phyloP scores from a whole-genome alignment of 108 stramenopile genomes.

The Nitzschia putrida region DNA sequence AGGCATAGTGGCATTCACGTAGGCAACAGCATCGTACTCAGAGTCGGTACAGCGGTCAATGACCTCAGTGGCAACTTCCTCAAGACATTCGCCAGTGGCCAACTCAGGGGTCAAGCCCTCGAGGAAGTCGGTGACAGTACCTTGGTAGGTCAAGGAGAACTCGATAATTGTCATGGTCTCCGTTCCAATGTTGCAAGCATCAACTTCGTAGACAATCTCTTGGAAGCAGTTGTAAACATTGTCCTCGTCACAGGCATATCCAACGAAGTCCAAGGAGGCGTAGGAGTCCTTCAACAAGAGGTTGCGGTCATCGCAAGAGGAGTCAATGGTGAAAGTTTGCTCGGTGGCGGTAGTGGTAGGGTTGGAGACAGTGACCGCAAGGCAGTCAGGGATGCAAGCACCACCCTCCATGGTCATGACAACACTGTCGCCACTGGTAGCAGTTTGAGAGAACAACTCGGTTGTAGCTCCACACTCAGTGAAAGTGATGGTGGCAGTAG shows the following conservation, averaged over 20 bases:
- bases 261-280: constrained; percentile 20
- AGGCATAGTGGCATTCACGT: constrained; percentile 19
- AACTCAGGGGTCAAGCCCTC: constrained; percentile 7
- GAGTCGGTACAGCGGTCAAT: constrained; percentile 18
- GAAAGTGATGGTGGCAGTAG: background rate
- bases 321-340: constrained; percentile 24
- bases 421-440: constrained; percentile 1
- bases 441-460: background rate
- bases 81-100: constrained; percentile 14
- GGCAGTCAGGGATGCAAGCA: constrained; percentile 12
- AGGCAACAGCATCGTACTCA: constrained; percentile 6
- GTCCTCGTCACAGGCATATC: constrained; percentile 28
- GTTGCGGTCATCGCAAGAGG: constrained; percentile 6
- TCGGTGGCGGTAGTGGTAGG: background rate
- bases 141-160: constrained; percentile 7
- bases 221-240: constrained; percentile 13
- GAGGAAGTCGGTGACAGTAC: constrained; percentile 7
- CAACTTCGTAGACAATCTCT: constrained; percentile 12
- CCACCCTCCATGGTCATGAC: constrained; percentile 3
- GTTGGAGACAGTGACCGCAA: constrained; percentile 7
- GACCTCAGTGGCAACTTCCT: background rate
- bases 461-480: background rate
- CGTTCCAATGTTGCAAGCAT: constrained; percentile 24
- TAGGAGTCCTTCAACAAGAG: constrained; percentile 18
- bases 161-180: constrained; percentile 6